Evolutionary conservation across 495 filamentous ascomycete genomes (phyloP), one percentile per base, ranked within the genome.

Genomic region (Penicillium coffeae): DNA sequence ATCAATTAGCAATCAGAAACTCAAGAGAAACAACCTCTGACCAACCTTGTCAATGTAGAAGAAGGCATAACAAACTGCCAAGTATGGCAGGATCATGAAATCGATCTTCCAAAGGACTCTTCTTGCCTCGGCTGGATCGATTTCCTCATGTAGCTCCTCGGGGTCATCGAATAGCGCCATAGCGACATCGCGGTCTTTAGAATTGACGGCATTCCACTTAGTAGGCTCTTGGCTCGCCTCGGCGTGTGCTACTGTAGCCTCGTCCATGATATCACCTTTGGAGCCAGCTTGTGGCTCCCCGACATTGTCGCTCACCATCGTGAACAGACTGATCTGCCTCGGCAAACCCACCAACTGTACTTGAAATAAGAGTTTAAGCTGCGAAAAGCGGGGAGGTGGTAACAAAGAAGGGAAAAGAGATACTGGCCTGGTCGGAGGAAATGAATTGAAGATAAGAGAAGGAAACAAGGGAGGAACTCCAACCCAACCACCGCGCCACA

Each of bases 11-110:
- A n/a, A 12, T 2, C 10, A 2, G 13, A 10, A 52, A 42, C 14
- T 38, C 7, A 35, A 45, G 25, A 45, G 37, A 12, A 54, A 62
- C 8, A 43, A 38, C 10, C 4, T 10, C 25, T 30, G 4, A 49
- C 42, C 8, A 38, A 64, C 70, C 60, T 80, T 76, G 48, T 79
- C 74, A 46, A 78, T 47, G 43, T 79, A 82, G 46, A 81, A 81
- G 56, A 83, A 84, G 0, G 72, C 72, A 62, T 82, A 83, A 45
- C 76, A 83, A 32, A 83, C 72, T 3, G 73, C 76, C 16, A 84
- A 55, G 55, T 73, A 71, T 1, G 72, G 72, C 20, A 75, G 19
- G 19, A 74, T 72, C 70, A 75, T 73, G 8, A 72, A 68, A 52
- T 81, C 78, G 44, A 82, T 80, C 56, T 78, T 83, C 62, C 73